A percentile compares a stretch with the other conserved stretches of the same genome.
phyloP scores from a whole-genome alignment of 2,329 filamentous ascomycete genomes.

The Aureobasidium uvarum region DNA sequence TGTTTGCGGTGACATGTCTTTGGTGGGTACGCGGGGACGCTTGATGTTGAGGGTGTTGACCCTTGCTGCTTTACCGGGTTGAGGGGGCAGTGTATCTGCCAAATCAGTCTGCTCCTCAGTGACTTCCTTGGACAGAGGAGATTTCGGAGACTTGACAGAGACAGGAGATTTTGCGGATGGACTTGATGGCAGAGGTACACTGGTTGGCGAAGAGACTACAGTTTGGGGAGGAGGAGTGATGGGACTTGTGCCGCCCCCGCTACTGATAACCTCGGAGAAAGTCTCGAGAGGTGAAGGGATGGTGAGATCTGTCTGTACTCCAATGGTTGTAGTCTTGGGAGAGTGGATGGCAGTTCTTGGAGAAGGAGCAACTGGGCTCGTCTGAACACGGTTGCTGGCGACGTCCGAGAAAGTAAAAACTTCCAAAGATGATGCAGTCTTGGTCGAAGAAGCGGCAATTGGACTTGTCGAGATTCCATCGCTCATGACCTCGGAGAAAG shows the following conservation, averaged over 20 bases:
- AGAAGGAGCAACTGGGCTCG: neutral
- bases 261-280: neutral
- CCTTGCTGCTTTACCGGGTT: neutral
- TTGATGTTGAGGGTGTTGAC: neutral
- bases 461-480: neutral
- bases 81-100: neutral
- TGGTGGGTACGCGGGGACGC: neutral
- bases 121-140: neutral
- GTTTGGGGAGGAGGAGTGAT: neutral
- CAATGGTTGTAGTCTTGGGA: neutral
- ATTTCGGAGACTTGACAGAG: neutral
- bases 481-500: neutral
- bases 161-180: neutral
- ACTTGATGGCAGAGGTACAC: neutral
- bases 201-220: neutral
- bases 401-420: neutral
- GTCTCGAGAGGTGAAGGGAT: neutral
- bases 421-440: neutral
- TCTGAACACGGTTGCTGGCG: neutral
- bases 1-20: neutral
- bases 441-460: neutral
- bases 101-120: neutral
- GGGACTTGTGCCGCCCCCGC: neutral
- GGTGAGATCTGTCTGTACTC: neutral
- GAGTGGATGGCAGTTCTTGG: neutral